Conservation (phyloP, 1,139 yeast genomes). For the Nakaseomyces uthaithaninus region DNA sequence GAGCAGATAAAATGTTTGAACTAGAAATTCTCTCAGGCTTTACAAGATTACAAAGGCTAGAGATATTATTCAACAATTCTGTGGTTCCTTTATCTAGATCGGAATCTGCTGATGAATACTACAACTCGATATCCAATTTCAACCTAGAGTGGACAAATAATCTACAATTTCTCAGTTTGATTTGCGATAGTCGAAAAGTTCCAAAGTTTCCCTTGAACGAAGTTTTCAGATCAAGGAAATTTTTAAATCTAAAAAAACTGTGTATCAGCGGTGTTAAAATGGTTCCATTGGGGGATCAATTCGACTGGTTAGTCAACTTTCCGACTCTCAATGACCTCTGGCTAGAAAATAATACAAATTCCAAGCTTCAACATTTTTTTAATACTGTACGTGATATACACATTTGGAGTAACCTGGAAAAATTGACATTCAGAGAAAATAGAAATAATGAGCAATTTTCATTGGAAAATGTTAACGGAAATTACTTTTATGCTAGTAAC, state of each 20-base stretch:
- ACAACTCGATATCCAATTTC: slow-evolving; percentile 3
- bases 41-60: slow-evolving; percentile 16
- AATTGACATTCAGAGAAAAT: slow-evolving; percentile 27
- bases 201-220: slow-evolving; percentile 19
- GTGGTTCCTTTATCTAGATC: slow-evolving; percentile 13
- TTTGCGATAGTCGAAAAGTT: slow-evolving; percentile 22
- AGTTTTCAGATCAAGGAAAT: background rate
- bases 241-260: slow-evolving; percentile 12
- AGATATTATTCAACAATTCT: slow-evolving; percentile 18
- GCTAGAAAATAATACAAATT: slow-evolving; percentile 27
- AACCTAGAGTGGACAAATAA: slow-evolving; percentile 10
- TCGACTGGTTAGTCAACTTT: slow-evolving; percentile 25
- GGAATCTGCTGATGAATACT: slow-evolving; percentile 2
- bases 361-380: slow-evolving; percentile 18
- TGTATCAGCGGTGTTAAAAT: slow-evolving; percentile 23
- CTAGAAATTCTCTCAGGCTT: slow-evolving; percentile 15
- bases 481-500: slow-evolving; percentile 14
- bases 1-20: slow-evolving; percentile 21
- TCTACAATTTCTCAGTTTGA: slow-evolving; percentile 17
- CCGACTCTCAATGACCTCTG: slow-evolving; percentile 22
- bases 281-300: slow-evolving; percentile 9
- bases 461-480: slow-evolving; percentile 12
- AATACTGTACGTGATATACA: slow-evolving; percentile 13
- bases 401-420: slow-evolving; percentile 16
- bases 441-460: slow-evolving; percentile 13